phyloP scores from a whole-genome alignment of 495 filamentous ascomycete genomes.

The Penicillium atrosanguineum region DNA sequence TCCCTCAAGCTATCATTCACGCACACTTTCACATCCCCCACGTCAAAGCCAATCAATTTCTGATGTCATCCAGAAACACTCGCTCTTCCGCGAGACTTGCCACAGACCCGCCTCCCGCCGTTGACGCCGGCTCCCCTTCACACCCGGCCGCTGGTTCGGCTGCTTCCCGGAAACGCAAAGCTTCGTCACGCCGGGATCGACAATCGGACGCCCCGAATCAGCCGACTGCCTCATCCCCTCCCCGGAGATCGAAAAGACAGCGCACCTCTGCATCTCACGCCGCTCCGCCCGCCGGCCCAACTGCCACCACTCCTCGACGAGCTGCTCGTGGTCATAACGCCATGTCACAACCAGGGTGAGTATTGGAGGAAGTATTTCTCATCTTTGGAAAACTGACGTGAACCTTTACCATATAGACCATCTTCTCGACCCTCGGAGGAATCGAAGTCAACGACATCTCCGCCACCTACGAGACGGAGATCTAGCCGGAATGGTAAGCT shows the following conservation, averaged over 20 bases:
- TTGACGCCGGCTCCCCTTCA: conserved; percentile 35
- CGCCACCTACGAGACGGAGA: conserved; percentile 63
- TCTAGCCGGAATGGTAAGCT: conserved; percentile 54
- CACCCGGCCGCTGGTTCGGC: conserved; percentile 41
- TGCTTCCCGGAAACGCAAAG: conserved; percentile 57
- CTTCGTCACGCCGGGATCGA: conserved; percentile 41
- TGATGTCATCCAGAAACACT: conserved; percentile 84
- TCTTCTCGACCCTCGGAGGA: conserved; percentile 46
- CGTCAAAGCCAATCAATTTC: conserved; percentile 38
- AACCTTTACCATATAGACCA: conserved; percentile 25
- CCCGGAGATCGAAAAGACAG: conserved; percentile 44
- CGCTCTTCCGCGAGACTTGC: conserved; percentile 76
- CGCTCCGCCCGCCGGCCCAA: conserved; percentile 42
- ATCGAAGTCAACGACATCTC: conserved; percentile 37
- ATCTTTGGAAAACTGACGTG: neutral
- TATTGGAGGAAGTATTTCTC: conserved; percentile 3
- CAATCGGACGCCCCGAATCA: conserved; percentile 39
- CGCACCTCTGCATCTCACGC: conserved; percentile 37
- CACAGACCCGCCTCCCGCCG: conserved; percentile 52
- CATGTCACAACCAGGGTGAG: conserved; percentile 84
- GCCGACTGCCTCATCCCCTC: conserved; percentile 40
- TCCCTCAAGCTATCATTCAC: conserved; percentile 4
- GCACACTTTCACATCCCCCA: conserved; percentile 1
- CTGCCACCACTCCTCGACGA: conserved; percentile 50
- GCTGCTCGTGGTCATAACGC: conserved; percentile 62